Evolutionary conservation across 2,329 filamentous ascomycete genomes (phyloP).

Genomic region (Xylaria sp.): DNA sequence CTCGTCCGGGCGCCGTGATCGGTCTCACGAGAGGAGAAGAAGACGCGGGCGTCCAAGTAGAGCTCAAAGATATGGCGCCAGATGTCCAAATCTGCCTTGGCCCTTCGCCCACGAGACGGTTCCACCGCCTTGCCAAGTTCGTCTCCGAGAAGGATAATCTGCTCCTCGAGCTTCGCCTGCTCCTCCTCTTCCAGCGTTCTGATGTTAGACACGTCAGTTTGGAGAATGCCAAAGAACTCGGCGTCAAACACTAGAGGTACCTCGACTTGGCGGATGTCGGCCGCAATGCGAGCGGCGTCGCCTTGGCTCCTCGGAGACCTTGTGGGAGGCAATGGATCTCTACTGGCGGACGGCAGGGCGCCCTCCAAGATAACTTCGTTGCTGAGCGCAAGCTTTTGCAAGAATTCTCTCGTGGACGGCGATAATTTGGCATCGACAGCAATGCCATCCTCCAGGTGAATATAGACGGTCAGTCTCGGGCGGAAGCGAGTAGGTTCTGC

Average conservation of each 20-base stretch:
- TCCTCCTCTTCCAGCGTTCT: constrained; percentile 76
- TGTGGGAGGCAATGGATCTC: background rate
- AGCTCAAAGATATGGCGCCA: constrained; percentile 87
- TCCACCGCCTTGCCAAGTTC: constrained; percentile 73
- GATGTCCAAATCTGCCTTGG: constrained; percentile 71
- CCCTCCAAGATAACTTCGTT: background rate
- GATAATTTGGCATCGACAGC: constrained; percentile 76
- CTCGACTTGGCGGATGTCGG: constrained; percentile 64
- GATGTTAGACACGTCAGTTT: constrained; percentile 75
- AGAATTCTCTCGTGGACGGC: constrained; percentile 70
- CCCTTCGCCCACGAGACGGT: constrained; percentile 70
- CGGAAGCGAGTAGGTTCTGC: constrained; percentile 62
- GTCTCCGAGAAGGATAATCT: constrained; percentile 73
- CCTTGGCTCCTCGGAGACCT: background rate
- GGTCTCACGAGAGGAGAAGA: constrained; percentile 81
- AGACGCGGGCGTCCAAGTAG: constrained; percentile 82
- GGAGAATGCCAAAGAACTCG: constrained; percentile 82
- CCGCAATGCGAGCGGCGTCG: constrained; percentile 2
- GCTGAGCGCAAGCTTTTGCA: constrained; percentile 68
- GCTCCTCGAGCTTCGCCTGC: constrained; percentile 68
- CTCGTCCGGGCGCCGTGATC: constrained; percentile 76
- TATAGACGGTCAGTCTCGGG: constrained; percentile 76
- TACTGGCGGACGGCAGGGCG: background rate
- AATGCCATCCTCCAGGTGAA: constrained; percentile 73
- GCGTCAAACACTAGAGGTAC: constrained; percentile 80